Evolutionary conservation across 805 yeast genomes (phyloP), one percentile per base, ranked within the genome.

Genomic region (Metschnikowia borealis): DNA sequence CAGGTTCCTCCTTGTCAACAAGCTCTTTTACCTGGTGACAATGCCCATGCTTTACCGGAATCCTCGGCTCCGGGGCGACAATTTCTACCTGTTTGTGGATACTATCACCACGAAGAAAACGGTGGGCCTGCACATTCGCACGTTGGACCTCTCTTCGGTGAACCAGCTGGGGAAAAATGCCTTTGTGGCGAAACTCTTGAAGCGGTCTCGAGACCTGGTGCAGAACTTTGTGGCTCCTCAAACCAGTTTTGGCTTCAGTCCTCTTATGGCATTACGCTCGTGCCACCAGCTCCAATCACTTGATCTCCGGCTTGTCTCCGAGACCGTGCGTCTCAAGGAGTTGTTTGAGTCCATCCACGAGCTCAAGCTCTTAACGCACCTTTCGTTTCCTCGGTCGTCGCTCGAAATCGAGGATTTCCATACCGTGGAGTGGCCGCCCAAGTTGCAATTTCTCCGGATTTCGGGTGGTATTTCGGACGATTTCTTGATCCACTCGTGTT

Each of bases 141-240:
- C 73, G 14, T 73, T 94, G 38, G 94, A 94, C 62, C 72, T 94
- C 35, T 79, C 96, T 8, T 77, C 80, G 40, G 89, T 91, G 44
- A 82, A 90, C 53, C 98, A 94, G 66, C 78, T 89, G 35, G 98
- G 98, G 11, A 90, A 88, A 64, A 94, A 90, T 67, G 92, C 97
- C 5, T 86, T 77, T 65, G 89, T 92, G 11, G 89, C 97, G 0
- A 85, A 87, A 56, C 64, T 94, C 6, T 70, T 94, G 49, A 80
- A 96, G 60, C 75, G 96, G 38, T 87, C 96, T 48, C 79, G 90
- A 7, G 65, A 75, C 17, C 78, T 75, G 36, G 70, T 94, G 44
- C 79, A 82, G 54, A 71, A 75, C 10, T 90, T 94, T 59, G 79
- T 87, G 6, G 97, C 98, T 0, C 96, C 98, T 3, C 98, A 92